phyloP scores from a whole-genome alignment of 345 rosid species.

The Moricandia arvensis region DNA sequence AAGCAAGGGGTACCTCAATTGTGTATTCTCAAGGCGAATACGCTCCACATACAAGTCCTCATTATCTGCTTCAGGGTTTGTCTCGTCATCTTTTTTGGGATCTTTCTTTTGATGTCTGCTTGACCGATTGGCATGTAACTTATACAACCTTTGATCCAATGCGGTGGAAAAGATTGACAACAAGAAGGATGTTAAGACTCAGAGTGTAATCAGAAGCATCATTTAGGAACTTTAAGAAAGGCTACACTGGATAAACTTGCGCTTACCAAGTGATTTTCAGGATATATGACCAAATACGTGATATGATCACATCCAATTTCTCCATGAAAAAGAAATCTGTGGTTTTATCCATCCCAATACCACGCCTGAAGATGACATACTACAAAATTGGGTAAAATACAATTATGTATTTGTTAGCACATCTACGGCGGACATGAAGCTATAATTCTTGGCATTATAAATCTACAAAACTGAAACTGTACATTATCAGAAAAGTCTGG shows the following conservation, averaged over 20 bases:
- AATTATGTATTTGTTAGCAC: neutral
- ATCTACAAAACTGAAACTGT: constrained; percentile 12
- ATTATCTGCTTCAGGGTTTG: constrained; percentile 45
- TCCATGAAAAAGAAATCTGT: constrained; percentile 79
- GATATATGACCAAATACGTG: constrained; percentile 72
- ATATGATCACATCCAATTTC: constrained; percentile 76
- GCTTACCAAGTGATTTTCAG: constrained; percentile 65
- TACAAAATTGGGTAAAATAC: constrained; percentile 29
- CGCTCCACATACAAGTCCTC: constrained; percentile 69
- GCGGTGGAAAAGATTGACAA: constrained; percentile 11
- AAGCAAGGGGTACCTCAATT: constrained; percentile 47
- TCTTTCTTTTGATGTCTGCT: constrained; percentile 46
- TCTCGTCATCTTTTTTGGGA: constrained; percentile 72
- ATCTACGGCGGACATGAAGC: neutral
- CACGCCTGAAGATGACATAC: constrained; percentile 93
- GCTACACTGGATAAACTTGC: neutral
- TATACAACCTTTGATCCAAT: constrained; percentile 60
- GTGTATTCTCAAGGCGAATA: constrained; percentile 79
- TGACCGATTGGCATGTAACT: constrained; percentile 50
- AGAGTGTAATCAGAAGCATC: neutral
- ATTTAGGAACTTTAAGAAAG: neutral
- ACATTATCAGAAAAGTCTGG: constrained; percentile 92
- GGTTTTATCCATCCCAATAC: constrained; percentile 81
- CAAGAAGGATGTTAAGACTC: constrained; percentile 15
- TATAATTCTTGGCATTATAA: neutral